Base-by-base conservation (phyloP, 805 yeast species). In the Suhomyces kilbournensis region DNA sequence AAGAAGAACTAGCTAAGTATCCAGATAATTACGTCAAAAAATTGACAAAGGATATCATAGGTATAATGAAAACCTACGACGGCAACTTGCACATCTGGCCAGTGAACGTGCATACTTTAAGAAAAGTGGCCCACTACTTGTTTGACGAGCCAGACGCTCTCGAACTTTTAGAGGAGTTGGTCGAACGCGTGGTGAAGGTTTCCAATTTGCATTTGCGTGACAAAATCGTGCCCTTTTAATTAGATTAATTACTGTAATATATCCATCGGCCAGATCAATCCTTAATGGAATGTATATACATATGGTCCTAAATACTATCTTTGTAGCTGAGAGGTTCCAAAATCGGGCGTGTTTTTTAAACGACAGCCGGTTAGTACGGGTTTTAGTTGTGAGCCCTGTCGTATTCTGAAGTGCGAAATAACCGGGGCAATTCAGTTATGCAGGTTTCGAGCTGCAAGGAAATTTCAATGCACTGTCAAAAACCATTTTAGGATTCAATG, bases 51-150 rank as follows among this genome's bases (percentile, higher is more conserved):
- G 77, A 73, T 34, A 61, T 72, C 7, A 62, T 73, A 35, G 78
- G 78, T 2, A 71, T 74, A 28, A 53, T 74, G 57, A 64, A 63
- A 49, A 69, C 76, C 2, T 74, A 74, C 50, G 75, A 72, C 35
- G 50, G 60, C 12, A 72, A 69, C 53, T 39, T 61, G 35, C 51
- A 54, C 28, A 58, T 74, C 28, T 72, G 76, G 76, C 66, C 76
- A 1, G 64, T 68, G 25, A 69, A 64, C 52, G 61, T 71, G 15
- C 76, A 72, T 51, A 63, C 69, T 1, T 53, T 72, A 17, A 58
- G 72, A 20, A 66, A 64, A 30, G 72, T 63, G 14, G 63, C 67
- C 0, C 54, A 56, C 19, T 60, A 64, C 47, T 51, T 64, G 44
- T 51, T 55, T 20, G 67, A 67, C 28, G 71, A 66, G 39, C 53